phyloP scores from a whole-genome alignment of 768 basidiomycete genomes.

The Leccinum rimulosum region DNA sequence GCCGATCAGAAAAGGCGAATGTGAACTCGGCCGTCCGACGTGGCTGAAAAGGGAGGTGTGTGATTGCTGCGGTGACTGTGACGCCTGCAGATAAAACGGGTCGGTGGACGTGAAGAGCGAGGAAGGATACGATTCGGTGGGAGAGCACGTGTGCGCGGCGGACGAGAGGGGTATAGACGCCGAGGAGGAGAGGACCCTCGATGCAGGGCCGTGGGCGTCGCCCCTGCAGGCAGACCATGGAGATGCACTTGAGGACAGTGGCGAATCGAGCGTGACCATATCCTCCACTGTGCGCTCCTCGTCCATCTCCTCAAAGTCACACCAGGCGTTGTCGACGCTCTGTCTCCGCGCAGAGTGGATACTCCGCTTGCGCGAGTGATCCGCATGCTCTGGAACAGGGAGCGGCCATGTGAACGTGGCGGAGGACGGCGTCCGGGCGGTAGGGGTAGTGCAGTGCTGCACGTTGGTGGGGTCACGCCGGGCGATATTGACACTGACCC shows the following conservation, averaged over 20 bases:
- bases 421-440: constrained; percentile 35
- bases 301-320: constrained; percentile 39
- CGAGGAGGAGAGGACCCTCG: constrained; percentile 27
- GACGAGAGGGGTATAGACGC: constrained; percentile 11
- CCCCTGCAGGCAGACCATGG: constrained; percentile 23
- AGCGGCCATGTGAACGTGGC: constrained; percentile 31
- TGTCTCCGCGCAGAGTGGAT: constrained; percentile 22
- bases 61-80: constrained; percentile 36
- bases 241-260: constrained; percentile 22
- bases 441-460: constrained; percentile 42
- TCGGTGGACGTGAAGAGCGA: constrained; percentile 45
- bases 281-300: constrained; percentile 48
- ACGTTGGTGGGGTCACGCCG: constrained; percentile 34
- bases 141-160: constrained; percentile 14
- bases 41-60: constrained; percentile 37
- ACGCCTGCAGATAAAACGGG: constrained; percentile 47
- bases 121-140: constrained; percentile 23
- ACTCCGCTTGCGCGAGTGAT: constrained; percentile 30
- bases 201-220: constrained; percentile 11
- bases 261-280: constrained; percentile 37
- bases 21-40: constrained; percentile 35
- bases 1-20: constrained; percentile 38
- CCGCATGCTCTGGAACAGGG: constrained; percentile 20
- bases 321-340: constrained; percentile 27
- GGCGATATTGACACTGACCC: constrained; percentile 19